Percentiles rank a stretch among this genome's conserved stretches.
phyloP scores from a whole-genome alignment of 2,329 filamentous ascomycete genomes.

The Sarocladium brachiariae region DNA sequence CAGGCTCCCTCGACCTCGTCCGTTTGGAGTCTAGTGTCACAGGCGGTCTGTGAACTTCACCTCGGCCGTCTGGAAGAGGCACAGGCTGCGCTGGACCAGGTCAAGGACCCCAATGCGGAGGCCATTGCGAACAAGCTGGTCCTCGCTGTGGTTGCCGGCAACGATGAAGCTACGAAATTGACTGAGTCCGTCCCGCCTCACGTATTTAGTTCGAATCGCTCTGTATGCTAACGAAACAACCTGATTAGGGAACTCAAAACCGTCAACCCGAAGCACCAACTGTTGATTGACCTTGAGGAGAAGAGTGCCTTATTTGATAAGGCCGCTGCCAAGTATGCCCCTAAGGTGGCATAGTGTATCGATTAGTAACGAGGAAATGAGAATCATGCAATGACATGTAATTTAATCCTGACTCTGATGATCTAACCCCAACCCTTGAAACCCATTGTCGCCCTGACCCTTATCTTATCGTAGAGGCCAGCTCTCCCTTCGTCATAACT shows the following conservation, averaged over 20 bases:
- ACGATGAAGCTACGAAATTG: constrained; percentile 57
- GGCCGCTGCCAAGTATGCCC: constrained; percentile 77
- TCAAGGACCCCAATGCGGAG: constrained; percentile 62
- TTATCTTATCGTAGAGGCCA: constrained; percentile 6
- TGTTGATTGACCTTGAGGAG: constrained; percentile 69
- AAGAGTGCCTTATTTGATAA: constrained; percentile 86
- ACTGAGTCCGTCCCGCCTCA: constrained; percentile 39
- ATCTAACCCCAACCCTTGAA: too few species aligned
- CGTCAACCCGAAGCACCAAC: constrained; percentile 58
- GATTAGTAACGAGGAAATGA: neutral
- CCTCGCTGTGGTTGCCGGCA: constrained; percentile 69
- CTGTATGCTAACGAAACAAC: constrained; percentile 19
- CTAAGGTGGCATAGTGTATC: constrained; percentile 57
- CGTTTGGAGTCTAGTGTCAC: constrained; percentile 68
- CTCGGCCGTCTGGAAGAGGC: constrained; percentile 84
- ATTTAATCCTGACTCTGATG: too few species aligned
- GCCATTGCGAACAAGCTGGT: constrained; percentile 82
- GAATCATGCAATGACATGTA: too few species aligned
- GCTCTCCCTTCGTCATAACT: neutral
- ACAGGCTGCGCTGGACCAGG: constrained; percentile 74
- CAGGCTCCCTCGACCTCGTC: constrained; percentile 78
- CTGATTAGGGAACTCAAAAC: constrained; percentile 52
- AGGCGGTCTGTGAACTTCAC: constrained; percentile 87
- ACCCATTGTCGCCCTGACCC: too few species aligned
- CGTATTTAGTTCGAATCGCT: neutral